Percentiles rank a stretch among this genome's conserved stretches.
Conservation (phyloP, 768 basidiomycete species). For the Daedalea quercina region DNA sequence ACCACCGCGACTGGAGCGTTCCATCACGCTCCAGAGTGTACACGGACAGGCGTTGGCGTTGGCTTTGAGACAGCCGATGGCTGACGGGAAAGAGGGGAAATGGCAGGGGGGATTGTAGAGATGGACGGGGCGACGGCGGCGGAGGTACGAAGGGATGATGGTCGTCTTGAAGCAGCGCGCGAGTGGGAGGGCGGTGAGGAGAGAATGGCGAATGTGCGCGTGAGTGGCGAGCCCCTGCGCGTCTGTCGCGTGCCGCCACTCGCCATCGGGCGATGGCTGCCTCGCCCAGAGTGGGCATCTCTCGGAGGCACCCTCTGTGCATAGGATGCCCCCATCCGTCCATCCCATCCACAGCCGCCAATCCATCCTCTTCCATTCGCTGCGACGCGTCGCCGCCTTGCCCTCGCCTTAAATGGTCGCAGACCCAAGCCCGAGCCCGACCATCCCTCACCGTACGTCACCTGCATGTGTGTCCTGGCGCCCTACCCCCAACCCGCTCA, state of each 20-base stretch:
- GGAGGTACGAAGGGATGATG: neutral
- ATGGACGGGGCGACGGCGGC: neutral
- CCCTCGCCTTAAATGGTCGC: conserved; percentile 3
- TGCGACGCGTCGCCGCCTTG: neutral
- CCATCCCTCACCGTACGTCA: conserved; percentile 12
- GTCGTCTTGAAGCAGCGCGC: neutral
- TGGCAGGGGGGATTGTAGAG: neutral
- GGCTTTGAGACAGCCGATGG: neutral
- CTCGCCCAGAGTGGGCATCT: too few species aligned
- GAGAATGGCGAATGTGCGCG: conserved; percentile 5
- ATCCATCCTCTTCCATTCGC: conserved; percentile 2
- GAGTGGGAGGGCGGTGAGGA: neutral
- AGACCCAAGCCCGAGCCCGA: conserved; percentile 7
- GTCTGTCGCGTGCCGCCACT: conserved; percentile 3
- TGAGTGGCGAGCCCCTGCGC: neutral
- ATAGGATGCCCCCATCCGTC: too few species aligned
- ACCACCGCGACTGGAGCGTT: too few species aligned
- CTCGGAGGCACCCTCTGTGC: neutral
- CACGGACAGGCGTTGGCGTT: too few species aligned
- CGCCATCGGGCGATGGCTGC: too few species aligned
- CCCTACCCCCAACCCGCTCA: neutral
- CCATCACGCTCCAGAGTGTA: too few species aligned
- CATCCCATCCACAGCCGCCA: too few species aligned
- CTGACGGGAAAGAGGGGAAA: neutral
- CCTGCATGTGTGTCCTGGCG: conserved; percentile 3